Percentiles rank a stretch among this genome's conserved stretches.
phyloP scores from a whole-genome alignment of 2,329 filamentous ascomycete genomes.

The Colletotrichum viniferum region DNA sequence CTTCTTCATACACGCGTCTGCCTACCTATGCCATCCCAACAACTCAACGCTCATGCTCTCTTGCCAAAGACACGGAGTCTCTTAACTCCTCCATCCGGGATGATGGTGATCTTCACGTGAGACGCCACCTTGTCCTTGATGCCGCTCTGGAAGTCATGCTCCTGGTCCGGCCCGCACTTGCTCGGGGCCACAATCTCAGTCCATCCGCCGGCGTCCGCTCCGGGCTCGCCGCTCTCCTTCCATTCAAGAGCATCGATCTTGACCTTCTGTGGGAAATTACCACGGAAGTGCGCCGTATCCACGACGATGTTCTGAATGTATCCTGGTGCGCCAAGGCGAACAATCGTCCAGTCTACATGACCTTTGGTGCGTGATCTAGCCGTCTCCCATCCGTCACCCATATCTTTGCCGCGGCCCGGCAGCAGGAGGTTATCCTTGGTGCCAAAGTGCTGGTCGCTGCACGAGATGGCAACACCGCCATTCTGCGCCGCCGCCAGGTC shows the following conservation, averaged over 20 bases:
- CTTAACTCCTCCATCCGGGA: slow-evolving; percentile 93
- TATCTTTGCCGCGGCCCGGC: slow-evolving; percentile 79
- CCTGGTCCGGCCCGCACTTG: slow-evolving; percentile 74
- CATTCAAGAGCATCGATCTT: slow-evolving; percentile 67
- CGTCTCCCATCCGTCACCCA: slow-evolving; percentile 91
- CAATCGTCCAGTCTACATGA: slow-evolving; percentile 82
- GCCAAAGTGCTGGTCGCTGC: slow-evolving; percentile 85
- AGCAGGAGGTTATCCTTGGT: slow-evolving; percentile 81
- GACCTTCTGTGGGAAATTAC: slow-evolving; percentile 82
- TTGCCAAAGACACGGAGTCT: slow-evolving; percentile 78
- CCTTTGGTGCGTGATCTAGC: slow-evolving; percentile 72
- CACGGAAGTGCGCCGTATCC: slow-evolving; percentile 83
- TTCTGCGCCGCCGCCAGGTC: slow-evolving; percentile 81
- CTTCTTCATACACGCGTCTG: not conserved
- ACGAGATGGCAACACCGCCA: slow-evolving; percentile 75
- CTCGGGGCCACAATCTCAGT: slow-evolving; percentile 67
- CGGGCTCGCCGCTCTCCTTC: slow-evolving; percentile 58
- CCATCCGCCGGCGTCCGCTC: slow-evolving; percentile 65
- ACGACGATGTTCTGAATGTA: slow-evolving; percentile 71
- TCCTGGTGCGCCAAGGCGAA: slow-evolving; percentile 72
- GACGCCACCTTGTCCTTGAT: slow-evolving; percentile 68
- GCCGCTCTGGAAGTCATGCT: slow-evolving; percentile 67
- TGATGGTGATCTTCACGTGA: slow-evolving; percentile 89
- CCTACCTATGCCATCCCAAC: not conserved
- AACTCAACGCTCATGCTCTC: slow-evolving; percentile 36